Base-by-base conservation (phyloP, 1,284 basidiomycete species). In the Puccinia coronata region DNA sequence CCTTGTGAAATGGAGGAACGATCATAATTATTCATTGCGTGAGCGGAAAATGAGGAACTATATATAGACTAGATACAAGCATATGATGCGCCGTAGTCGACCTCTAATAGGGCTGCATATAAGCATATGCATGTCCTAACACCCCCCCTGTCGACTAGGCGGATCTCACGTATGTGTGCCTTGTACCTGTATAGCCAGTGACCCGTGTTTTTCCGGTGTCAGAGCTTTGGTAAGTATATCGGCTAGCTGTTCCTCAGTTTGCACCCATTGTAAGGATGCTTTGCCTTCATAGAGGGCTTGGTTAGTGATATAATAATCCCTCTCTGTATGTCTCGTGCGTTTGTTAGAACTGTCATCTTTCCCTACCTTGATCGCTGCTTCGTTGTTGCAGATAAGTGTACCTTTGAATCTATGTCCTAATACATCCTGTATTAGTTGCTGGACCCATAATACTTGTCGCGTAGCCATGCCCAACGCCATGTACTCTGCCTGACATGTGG, bases 401-500 rank as follows among this genome's bases (percentile, higher is more conserved):
- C 49, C 55, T 9, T 9, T n/a, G 8, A 55, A 34, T 20, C 16
- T 12, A 36, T 39, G n/a, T 2, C 72, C 55, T 20, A 59, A 3
- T 20, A 74, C n/a, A 11, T 57, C 53, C 25, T 36, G 6, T 6
- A 74, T 31, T 25, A 57, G 53, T 23, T 59, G 28, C 41, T 65
- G 61, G 16, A 65, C 34, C 61, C 61, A 65, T 39, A 65, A 25
- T 4, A 65, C 3, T 39, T 65, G 61, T 39, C 34, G 20, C 23
- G 61, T 65, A 8, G 59, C 59, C 59, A 61, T 61, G 43, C 51
- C 51, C 12, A 53, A 23, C 23, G 51, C 71, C 53, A 61, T 75
- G 47, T 59, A 61, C 47, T 75, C 55, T 18, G 55, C 73, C 8
- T 75, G 73, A 36, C 73, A 59, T 4, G 53, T 75, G 9, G 55